phyloP scores from a whole-genome alignment of 2,329 filamentous ascomycete species.

The Exophiala calicioides region DNA sequence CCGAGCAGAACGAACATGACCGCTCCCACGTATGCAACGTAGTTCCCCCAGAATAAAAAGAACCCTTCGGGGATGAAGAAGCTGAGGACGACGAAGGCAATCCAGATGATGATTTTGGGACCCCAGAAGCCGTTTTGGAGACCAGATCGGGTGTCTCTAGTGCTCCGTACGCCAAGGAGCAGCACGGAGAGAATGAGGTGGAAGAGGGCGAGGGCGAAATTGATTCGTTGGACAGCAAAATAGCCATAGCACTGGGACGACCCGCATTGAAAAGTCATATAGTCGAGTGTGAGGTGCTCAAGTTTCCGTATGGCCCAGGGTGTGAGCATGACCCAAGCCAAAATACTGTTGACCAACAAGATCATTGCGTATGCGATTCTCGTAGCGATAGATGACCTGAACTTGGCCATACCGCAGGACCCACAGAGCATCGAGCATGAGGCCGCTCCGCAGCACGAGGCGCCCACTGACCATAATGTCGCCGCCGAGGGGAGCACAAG shows the following conservation, averaged over 20 bases:
- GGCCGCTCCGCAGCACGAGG: slow-evolving; percentile 93
- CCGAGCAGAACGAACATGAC: slow-evolving; percentile 93
- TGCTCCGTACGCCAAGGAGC: slow-evolving; percentile 81
- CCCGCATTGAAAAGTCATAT: slow-evolving; percentile 91
- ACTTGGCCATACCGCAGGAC: slow-evolving; percentile 96
- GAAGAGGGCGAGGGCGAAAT: slow-evolving; percentile 93
- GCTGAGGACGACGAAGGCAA: slow-evolving; percentile 81
- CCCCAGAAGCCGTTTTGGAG: slow-evolving; percentile 99
- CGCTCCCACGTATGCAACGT: slow-evolving; percentile 81
- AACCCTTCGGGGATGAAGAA: slow-evolving; percentile 95
- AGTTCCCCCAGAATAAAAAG: slow-evolving; percentile 95
- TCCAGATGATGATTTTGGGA: slow-evolving; percentile 88
- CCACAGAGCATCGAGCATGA: slow-evolving; percentile 96
- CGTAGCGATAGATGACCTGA: slow-evolving; percentile 94
- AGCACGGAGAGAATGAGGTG: slow-evolving; percentile 83
- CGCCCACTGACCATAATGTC: slow-evolving; percentile 77
- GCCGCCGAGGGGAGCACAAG: slow-evolving; percentile 82
- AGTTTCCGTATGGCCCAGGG: slow-evolving; percentile 97
- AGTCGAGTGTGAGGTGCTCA: slow-evolving; percentile 87
- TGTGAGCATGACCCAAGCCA: slow-evolving; percentile 99
- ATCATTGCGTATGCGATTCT: slow-evolving; percentile 95
- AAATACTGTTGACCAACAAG: slow-evolving; percentile 91
- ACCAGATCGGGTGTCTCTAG: slow-evolving; percentile 80
- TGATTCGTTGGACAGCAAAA: slow-evolving; percentile 95
- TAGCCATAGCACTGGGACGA: slow-evolving; percentile 85